Base-by-base conservation (phyloP, 176 grass and related monocot species). In the Bromus sterilis region DNA sequence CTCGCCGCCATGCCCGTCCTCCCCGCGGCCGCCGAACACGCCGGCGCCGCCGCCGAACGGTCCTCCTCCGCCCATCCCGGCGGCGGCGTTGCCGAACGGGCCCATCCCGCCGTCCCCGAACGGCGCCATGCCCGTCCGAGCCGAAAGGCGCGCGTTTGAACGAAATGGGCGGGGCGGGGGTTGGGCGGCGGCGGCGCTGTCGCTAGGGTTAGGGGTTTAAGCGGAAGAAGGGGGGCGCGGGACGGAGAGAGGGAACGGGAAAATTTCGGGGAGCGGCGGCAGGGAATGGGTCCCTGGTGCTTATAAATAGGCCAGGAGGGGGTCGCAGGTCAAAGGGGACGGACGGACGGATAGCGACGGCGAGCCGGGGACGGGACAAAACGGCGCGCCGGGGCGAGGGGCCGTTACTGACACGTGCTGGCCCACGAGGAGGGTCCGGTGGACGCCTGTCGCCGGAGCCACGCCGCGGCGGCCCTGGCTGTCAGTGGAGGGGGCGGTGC, bases 161-260 rank as follows among this genome's bases (percentile, higher is more conserved):
- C 41, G 76, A 89, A 85, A 80, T 80, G 77, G 61, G 36, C 33
- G 57, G 26, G 4, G 58, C 11, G 41, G 41, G 1, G 66, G 70
- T n/a, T 82, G 82, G 77, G 87, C 87, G 87, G n/a, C 70, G 71
- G 70, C 39, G 80, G 26, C 46, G 39, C 1, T 39, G 59, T 57
- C 10, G n/a, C 16, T 85, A 81, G 82, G 87, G 82, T 89, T 85
- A 85, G 87, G 87, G 80, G 66, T 72, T 75, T 75, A 15, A 56
- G 44, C 65, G 13, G 29, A 23, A 4, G 6, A 15, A 2, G 74
- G n/a, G 56, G 25, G 56, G 15, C 29, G 60, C 29, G 60, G 61
- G 61, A 20, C 7, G 53, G 15, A 9, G n/a, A 15, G 46, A 59
- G n/a, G 65, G 83, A 34, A 58, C 56, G 35, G 24, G 29, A 44